These are phyloP conservation scores for Onygena corvina DNA, from an alignment of 2,329 filamentous ascomycete genomes.

Conservation along the genomic window DNA sequence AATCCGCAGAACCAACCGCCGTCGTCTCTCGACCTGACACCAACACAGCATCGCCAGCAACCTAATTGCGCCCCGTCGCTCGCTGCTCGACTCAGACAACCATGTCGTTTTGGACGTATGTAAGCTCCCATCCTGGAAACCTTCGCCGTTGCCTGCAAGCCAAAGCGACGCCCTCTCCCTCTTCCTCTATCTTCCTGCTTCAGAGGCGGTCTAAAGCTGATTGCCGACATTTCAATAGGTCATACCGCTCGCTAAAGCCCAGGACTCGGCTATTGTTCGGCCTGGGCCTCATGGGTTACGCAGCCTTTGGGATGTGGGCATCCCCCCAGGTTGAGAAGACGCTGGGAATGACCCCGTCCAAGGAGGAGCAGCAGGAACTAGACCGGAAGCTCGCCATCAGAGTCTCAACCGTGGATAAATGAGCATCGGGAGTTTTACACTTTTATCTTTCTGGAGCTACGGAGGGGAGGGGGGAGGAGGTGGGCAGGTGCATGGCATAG, in stretches of 20 bases:
- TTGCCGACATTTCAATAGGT: constrained; percentile 39
- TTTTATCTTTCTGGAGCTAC: background rate
- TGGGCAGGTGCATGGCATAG: background rate
- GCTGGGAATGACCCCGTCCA: constrained; percentile 59
- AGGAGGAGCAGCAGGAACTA: constrained; percentile 59
- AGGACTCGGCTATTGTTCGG: constrained; percentile 62
- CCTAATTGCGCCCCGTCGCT: background rate
- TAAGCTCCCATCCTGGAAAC: background rate
- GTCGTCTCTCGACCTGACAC: background rate
- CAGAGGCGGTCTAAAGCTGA: too few species aligned
- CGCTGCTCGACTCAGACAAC: background rate
- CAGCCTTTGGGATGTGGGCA: constrained; percentile 57
- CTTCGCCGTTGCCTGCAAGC: too few species aligned
- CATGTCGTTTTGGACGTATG: constrained; percentile 33
- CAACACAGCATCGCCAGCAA: background rate
- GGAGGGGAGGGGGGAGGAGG: background rate
- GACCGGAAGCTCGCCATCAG: constrained; percentile 32
- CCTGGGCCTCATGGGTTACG: constrained; percentile 63
- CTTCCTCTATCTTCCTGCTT: too few species aligned
- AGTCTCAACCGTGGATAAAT: constrained; percentile 16
- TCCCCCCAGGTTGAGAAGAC: constrained; percentile 62
- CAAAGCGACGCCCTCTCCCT: too few species aligned
- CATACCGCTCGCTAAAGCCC: constrained; percentile 59
- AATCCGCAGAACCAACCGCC: background rate
- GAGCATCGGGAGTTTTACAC: background rate